Conservation (phyloP, 108 stramenopile genomes). For the Skeletonema tropicum region DNA sequence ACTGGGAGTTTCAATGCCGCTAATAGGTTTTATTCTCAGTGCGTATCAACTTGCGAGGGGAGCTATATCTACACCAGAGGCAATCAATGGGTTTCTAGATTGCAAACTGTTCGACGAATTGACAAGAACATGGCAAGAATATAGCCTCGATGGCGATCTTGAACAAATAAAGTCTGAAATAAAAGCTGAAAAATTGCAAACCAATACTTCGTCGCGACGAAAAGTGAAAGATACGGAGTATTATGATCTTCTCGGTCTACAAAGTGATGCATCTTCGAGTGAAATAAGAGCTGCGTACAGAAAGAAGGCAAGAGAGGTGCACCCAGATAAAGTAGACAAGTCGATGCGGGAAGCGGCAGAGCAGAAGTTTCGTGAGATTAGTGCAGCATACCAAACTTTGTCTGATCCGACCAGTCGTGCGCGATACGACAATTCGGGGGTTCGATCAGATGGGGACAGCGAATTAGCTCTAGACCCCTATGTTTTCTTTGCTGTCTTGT, state of each 20-base stretch:
- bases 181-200: slow-evolving; percentile 15
- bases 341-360: slow-evolving; percentile 23
- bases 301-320: slow-evolving; percentile 55
- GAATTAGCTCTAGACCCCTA: slow-evolving; percentile 31
- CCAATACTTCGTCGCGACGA: slow-evolving; percentile 1
- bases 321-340: slow-evolving; percentile 77
- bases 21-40: slow-evolving; percentile 12
- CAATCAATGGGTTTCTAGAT: slow-evolving; percentile 30
- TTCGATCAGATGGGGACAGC: slow-evolving; percentile 17
- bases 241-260: slow-evolving; percentile 49
- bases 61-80: slow-evolving; percentile 16
- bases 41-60: slow-evolving; percentile 35
- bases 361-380: slow-evolving; percentile 43
- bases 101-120: slow-evolving; percentile 37
- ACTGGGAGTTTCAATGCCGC: slow-evolving; percentile 21
- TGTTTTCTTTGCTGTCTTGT: slow-evolving; percentile 52
- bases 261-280: slow-evolving; percentile 32
- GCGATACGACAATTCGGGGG: slow-evolving; percentile 46
- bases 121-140: slow-evolving; percentile 27
- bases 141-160: slow-evolving; percentile 39
- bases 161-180: slow-evolving; percentile 18
- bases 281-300: slow-evolving; percentile 71
- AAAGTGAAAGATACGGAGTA: slow-evolving; percentile 42
- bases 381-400: slow-evolving; percentile 55
- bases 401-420: slow-evolving; percentile 34